Evolutionary conservation across 495 filamentous ascomycete species (phyloP).

Genomic region (Zalerion maritima): DNA sequence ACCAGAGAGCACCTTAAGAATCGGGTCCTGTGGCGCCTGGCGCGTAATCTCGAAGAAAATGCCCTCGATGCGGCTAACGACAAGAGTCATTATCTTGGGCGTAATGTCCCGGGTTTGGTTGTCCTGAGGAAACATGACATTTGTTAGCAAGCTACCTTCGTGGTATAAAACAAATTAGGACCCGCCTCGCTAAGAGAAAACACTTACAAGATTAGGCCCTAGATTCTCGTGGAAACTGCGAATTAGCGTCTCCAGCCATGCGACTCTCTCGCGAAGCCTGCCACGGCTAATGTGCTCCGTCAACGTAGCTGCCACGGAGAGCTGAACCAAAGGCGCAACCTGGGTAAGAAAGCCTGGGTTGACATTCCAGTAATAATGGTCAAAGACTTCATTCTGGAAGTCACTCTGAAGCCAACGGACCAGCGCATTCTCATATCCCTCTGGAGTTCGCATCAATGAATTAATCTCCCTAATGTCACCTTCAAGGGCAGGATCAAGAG

Average conservation of each 20-base stretch:
- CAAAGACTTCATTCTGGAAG: slow-evolving; percentile 58
- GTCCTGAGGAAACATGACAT: slow-evolving; percentile 38
- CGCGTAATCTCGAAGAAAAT: slow-evolving; percentile 55
- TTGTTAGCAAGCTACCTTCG: slow-evolving; percentile 7
- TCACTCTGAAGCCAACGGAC: slow-evolving; percentile 74
- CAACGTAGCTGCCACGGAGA: slow-evolving; percentile 74
- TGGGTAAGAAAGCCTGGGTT: slow-evolving; percentile 55
- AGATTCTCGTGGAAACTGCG: slow-evolving; percentile 27
- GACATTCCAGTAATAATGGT: slow-evolving; percentile 60
- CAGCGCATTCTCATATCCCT: slow-evolving; percentile 53
- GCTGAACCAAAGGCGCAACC: slow-evolving; percentile 60
- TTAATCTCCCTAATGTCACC: slow-evolving; percentile 49
- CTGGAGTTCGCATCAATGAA: slow-evolving; percentile 45
- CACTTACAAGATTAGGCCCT: slow-evolving; percentile 30
- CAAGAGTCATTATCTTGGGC: slow-evolving; percentile 55
- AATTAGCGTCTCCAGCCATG: slow-evolving; percentile 66
- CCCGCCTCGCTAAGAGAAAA: slow-evolving; percentile 1
- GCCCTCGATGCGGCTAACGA: slow-evolving; percentile 54
- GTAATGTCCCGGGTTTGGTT: slow-evolving; percentile 60
- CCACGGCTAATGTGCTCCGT: slow-evolving; percentile 54
- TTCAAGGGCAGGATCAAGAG: slow-evolving; percentile 30
- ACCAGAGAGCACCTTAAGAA: too few relatives aligned
- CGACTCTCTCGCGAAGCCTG: slow-evolving; percentile 46
- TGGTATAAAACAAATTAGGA: slow-evolving; percentile 3
- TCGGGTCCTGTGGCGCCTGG: slow-evolving; percentile 42